Conservation (phyloP, 2,329 filamentous ascomycete genomes). For the Sporothrix luriei region DNA sequence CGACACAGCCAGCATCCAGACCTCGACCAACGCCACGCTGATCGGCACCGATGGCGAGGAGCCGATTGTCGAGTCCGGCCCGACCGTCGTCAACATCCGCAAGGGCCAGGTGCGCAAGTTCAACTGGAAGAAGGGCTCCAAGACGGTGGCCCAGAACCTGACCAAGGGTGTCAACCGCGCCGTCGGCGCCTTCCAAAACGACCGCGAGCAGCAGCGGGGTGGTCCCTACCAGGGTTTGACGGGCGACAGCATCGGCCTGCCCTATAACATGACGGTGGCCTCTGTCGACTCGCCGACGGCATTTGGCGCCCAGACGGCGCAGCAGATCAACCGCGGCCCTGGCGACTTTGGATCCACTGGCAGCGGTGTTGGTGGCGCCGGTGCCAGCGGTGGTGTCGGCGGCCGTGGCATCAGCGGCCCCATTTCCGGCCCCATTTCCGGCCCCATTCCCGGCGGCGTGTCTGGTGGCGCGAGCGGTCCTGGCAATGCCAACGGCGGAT, state of each 20-base stretch:
- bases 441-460: conserved; percentile 25
- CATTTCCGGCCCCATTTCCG: conserved; percentile 24
- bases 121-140: conserved; percentile 97
- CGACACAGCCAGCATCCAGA: conserved; percentile 57
- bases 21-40: conserved; percentile 59
- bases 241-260: conserved; percentile 67
- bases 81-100: conserved; percentile 93
- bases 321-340: conserved; percentile 34
- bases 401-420: conserved; percentile 26
- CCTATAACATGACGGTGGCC: conserved; percentile 68
- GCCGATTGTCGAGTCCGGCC: conserved; percentile 66
- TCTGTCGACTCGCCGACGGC: conserved; percentile 54
- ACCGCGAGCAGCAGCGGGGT: conserved; percentile 52
- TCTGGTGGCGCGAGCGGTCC: conserved; percentile 41
- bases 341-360: conserved; percentile 20
- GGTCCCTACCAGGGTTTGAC: conserved; percentile 57
- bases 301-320: conserved; percentile 41
- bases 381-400: conserved; percentile 1
- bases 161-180: conserved; percentile 92
- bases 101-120: conserved; percentile 96
- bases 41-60: conserved; percentile 68
- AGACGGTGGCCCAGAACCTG: conserved; percentile 90
- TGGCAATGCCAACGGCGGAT: conserved; percentile 52
- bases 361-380: conserved; percentile 16
- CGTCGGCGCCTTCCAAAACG: conserved; percentile 71